Percentiles rank a stretch among this genome's conserved stretches.
Evolutionary conservation across 306 rosid species (phyloP).

Genomic region (Bauhinia variegata): DNA sequence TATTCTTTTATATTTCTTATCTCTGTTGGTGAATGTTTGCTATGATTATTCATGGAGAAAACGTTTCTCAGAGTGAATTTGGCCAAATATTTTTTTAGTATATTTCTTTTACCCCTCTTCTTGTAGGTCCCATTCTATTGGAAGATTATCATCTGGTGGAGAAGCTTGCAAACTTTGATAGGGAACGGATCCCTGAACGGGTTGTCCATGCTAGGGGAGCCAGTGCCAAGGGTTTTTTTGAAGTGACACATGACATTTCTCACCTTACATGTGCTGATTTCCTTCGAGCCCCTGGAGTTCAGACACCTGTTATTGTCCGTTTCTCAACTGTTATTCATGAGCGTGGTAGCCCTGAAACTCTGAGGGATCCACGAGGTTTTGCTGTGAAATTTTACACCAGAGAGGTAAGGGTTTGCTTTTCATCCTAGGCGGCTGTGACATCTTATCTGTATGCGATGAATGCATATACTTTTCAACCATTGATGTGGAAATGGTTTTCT

Average conservation of each 20-base stretch:
- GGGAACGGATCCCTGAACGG: constrained; percentile 93
- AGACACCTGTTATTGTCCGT: constrained; percentile 91
- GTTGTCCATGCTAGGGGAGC: constrained; percentile 99
- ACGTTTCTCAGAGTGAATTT: not conserved
- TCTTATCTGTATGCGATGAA: not conserved
- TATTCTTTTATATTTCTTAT: constrained; percentile 8
- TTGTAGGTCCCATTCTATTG: constrained; percentile 88
- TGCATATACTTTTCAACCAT: not conserved
- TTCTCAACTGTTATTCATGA: constrained; percentile 95
- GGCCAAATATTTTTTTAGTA: constrained; percentile 4
- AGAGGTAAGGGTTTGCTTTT: constrained; percentile 46
- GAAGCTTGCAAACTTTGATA: constrained; percentile 82
- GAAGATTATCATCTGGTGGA: constrained; percentile 96
- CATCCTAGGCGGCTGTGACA: not conserved
- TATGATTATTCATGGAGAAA: not conserved
- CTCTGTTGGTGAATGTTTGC: constrained; percentile 10
- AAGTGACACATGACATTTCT: constrained; percentile 90
- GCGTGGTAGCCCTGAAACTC: constrained; percentile 97
- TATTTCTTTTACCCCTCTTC: not conserved
- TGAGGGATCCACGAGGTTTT: constrained; percentile 88
- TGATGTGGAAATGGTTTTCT: not conserved
- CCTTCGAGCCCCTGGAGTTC: constrained; percentile 94
- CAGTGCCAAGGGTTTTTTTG: constrained; percentile 98
- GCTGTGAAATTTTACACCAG: constrained; percentile 88
- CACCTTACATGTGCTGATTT: constrained; percentile 91